Conservation (phyloP, 2,329 filamentous ascomycete species). For the Huntiella savannae region DNA sequence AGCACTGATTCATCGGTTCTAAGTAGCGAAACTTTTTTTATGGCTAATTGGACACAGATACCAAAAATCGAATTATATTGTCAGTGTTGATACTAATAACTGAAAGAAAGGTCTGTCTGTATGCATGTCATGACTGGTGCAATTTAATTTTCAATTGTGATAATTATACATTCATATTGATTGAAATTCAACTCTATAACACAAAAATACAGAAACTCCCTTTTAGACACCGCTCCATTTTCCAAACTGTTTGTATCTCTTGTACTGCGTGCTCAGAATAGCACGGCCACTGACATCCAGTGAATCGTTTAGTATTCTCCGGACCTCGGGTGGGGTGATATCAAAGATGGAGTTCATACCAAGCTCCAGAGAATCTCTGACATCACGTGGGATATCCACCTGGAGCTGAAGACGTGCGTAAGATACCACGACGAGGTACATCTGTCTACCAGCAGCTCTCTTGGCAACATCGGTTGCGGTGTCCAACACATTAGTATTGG, state of each 20-base stretch:
- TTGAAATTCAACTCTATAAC: no score
- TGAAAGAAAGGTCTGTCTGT: no score
- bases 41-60: no score
- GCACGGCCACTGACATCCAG: conserved; percentile 40
- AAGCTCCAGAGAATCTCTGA: conserved; percentile 36
- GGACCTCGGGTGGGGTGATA: conserved; percentile 34
- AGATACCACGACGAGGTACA: conserved; percentile 39
- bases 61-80: no score
- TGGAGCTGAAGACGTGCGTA: conserved; percentile 45
- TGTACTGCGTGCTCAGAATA: conserved; percentile 38
- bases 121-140: no score
- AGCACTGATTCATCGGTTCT: no score
- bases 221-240: conserved; percentile 41
- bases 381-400: conserved; percentile 27
- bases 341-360: conserved; percentile 40
- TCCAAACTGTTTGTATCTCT: conserved; percentile 40
- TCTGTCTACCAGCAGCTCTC: conserved; percentile 39
- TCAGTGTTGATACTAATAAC: no score
- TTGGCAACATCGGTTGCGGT: conserved; percentile 43
- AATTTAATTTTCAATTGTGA: no score
- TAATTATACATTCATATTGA: no score
- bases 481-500: conserved; percentile 26
- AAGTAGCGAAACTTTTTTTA: no score
- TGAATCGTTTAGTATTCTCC: conserved; percentile 38
- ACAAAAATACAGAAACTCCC: no score